Percentiles rank a stretch among this genome's conserved stretches.
Conservation (phyloP, 1,139 yeast species). For the Blastobotrys apis region DNA sequence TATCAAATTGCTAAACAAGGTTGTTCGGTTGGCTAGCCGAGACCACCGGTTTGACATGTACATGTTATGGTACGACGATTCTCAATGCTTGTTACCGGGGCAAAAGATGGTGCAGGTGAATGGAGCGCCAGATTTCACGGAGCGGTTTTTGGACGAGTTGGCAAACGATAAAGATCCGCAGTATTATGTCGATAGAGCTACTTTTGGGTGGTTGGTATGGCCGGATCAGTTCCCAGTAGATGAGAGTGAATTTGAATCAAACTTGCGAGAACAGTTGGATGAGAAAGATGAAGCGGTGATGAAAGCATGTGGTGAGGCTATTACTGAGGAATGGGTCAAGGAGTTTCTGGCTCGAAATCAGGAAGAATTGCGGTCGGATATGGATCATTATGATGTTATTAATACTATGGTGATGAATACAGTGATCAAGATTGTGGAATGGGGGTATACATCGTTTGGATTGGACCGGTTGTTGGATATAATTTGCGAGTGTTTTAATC, state of each 20-base stretch:
- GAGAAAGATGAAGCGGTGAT: slow-evolving; percentile 43
- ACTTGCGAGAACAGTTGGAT: slow-evolving; percentile 36
- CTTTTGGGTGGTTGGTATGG: slow-evolving; percentile 81
- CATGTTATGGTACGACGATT: slow-evolving; percentile 32
- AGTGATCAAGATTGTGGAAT: slow-evolving; percentile 26
- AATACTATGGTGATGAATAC: slow-evolving; percentile 27
- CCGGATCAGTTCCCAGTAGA: slow-evolving; percentile 53
- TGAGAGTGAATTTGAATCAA: slow-evolving; percentile 22
- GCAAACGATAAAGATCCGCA: slow-evolving; percentile 34
- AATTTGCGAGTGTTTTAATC: slow-evolving; percentile 23
- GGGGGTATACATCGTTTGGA: slow-evolving; percentile 21
- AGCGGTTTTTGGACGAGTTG: slow-evolving; percentile 52
- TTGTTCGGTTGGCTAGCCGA: slow-evolving; percentile 50
- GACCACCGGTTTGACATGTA: slow-evolving; percentile 42
- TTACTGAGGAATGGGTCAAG: slow-evolving; percentile 58
- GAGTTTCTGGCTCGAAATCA: slow-evolving; percentile 46
- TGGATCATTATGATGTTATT: slow-evolving; percentile 32
- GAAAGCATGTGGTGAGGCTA: slow-evolving; percentile 41
- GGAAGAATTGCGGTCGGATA: slow-evolving; percentile 34
- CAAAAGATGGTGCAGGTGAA: slow-evolving; percentile 44
- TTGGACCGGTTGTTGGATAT: slow-evolving; percentile 24
- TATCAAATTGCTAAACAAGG: slow-evolving; percentile 51
- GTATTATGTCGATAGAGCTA: slow-evolving; percentile 41
- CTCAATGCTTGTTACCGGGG: slow-evolving; percentile 41
- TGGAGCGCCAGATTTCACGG: slow-evolving; percentile 36